Percentiles rank a stretch among this genome's conserved stretches.
Evolutionary conservation across 768 basidiomycete genomes (phyloP).

Genomic region (Krasilnikovozyma curviuscula): DNA sequence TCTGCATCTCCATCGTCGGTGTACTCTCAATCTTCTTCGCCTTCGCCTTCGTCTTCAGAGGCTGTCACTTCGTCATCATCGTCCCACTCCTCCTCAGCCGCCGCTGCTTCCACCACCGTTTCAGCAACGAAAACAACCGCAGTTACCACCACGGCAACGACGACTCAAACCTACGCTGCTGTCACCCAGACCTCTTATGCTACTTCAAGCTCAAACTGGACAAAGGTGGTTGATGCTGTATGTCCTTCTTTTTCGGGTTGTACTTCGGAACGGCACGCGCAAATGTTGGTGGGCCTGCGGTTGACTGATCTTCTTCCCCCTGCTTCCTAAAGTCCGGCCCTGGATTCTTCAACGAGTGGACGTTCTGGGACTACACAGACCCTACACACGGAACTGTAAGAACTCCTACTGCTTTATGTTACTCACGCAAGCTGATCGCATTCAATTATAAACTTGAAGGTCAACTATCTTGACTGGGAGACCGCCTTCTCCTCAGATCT

Average conservation of each 20-base stretch:
- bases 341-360: slow-evolving; percentile 65
- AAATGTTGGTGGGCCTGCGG: neutral
- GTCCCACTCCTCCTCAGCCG: neutral
- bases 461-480: neutral
- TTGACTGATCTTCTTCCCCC: neutral
- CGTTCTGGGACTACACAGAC: slow-evolving; percentile 42
- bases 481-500: slow-evolving; percentile 30
- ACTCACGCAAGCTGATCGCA: neutral
- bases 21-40: no score
- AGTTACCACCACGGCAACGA: slow-evolving; percentile 2
- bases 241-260: slow-evolving; percentile 2
- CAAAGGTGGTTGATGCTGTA: slow-evolving; percentile 11
- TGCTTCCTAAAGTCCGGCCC: slow-evolving; percentile 33
- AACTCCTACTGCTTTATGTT: neutral
- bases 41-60: neutral
- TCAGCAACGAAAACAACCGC: slow-evolving; percentile 6
- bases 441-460: neutral
- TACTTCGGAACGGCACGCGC: slow-evolving; percentile 9
- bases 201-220: slow-evolving; percentile 15
- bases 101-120: neutral
- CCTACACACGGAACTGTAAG: slow-evolving; percentile 45
- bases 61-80: neutral
- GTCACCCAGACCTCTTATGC: slow-evolving; percentile 5
- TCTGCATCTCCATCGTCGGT: no score
- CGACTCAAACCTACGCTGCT: slow-evolving; percentile 2